phyloP scores from a whole-genome alignment of 129 eudicot genomes.

The Calendula officinalis region DNA sequence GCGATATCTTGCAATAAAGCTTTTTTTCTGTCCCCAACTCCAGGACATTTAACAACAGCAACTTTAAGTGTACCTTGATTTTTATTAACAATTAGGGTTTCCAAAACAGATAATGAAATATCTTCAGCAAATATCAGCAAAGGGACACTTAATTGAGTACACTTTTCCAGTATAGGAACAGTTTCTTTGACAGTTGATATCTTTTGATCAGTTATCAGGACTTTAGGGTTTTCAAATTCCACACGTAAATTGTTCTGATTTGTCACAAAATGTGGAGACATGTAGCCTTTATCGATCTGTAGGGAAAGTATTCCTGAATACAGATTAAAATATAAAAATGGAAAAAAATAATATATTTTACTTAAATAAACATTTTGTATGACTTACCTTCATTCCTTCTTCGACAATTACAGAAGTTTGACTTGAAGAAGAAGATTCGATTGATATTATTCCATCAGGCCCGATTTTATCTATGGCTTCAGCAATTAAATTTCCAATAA shows the following conservation, averaged over 20 bases:
- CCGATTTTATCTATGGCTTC: slow-evolving; percentile 81
- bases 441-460: slow-evolving; percentile 73
- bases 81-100: slow-evolving; percentile 66
- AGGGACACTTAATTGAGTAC: slow-evolving; percentile 80
- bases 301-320: slow-evolving; percentile 55
- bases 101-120: slow-evolving; percentile 59
- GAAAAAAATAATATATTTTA: slow-evolving; percentile 28
- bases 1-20: slow-evolving; percentile 85
- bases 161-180: slow-evolving; percentile 79
- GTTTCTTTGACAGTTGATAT: slow-evolving; percentile 67
- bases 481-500: slow-evolving; percentile 72
- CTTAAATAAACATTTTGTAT: not conserved
- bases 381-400: slow-evolving; percentile 95
- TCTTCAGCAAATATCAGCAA: slow-evolving; percentile 85
- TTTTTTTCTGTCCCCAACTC: slow-evolving; percentile 63
- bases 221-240: slow-evolving; percentile 78
- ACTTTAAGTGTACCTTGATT: slow-evolving; percentile 58
- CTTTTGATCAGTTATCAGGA: slow-evolving; percentile 84
- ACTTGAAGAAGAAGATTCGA: slow-evolving; percentile 73
- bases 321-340: slow-evolving; percentile 42
- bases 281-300: slow-evolving; percentile 94
- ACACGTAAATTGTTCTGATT: slow-evolving; percentile 64
- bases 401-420: slow-evolving; percentile 75
- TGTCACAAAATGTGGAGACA: slow-evolving; percentile 72
- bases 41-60: slow-evolving; percentile 90